Percentiles rank a stretch among this genome's conserved stretches.
Evolutionary conservation across 176 grass and related monocot genomes (phyloP).

Genomic region (Raddia guianensis): DNA sequence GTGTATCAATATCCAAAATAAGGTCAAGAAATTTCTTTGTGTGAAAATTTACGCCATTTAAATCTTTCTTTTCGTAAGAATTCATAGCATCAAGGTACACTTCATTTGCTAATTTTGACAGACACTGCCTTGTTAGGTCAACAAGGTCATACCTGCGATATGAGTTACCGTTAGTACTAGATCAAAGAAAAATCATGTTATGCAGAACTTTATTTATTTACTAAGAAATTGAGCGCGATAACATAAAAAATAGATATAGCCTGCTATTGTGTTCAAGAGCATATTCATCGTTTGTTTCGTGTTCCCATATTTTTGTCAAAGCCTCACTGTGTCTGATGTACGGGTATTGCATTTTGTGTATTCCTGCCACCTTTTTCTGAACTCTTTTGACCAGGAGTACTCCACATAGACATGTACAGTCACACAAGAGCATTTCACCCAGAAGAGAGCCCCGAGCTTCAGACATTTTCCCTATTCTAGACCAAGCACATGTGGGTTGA

Average conservation of each 20-base stretch:
- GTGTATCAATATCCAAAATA: slow-evolving; percentile 74
- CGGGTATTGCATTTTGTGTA: not conserved
- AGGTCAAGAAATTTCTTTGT: slow-evolving; percentile 77
- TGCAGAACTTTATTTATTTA: slow-evolving; percentile 7
- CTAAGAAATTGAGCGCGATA: not conserved
- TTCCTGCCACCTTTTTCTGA: not conserved
- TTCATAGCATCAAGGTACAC: slow-evolving; percentile 69
- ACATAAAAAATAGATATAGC: not conserved
- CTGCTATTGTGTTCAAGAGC: not conserved
- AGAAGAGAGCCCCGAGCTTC: not conserved
- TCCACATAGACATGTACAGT: slow-evolving; percentile 8
- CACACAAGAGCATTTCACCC: not conserved
- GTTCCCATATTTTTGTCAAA: not conserved
- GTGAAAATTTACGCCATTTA: slow-evolving; percentile 48
- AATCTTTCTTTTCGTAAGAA: slow-evolving; percentile 68
- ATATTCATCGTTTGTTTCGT: slow-evolving; percentile 10
- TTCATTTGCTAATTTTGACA: slow-evolving; percentile 95
- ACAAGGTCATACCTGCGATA: slow-evolving; percentile 88
- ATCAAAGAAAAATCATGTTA: slow-evolving; percentile 13
- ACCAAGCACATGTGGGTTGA: not conserved
- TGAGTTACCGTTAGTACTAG: not conserved
- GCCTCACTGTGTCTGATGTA: not conserved
- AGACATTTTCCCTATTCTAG: not conserved
- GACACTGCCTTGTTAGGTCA: slow-evolving; percentile 78
- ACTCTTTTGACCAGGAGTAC: not conserved